Percentiles rank a stretch among this genome's conserved stretches.
Conservation (phyloP, 129 eudicot species). For the Lonicera japonica region DNA sequence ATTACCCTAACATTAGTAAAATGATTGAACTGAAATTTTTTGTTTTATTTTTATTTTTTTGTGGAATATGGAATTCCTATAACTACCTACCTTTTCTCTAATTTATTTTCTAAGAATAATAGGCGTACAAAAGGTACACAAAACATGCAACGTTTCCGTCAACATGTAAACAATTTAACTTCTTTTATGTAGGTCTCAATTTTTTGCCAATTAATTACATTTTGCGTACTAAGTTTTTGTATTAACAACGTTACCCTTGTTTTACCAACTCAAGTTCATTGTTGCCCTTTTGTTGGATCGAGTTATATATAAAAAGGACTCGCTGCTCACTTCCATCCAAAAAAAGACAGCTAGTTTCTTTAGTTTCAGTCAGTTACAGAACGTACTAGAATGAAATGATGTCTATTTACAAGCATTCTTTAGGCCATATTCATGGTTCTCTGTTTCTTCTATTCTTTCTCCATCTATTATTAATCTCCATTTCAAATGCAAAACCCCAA, state of each 20-base stretch:
- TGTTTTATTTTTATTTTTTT: too few species aligned
- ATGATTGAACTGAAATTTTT: too few species aligned
- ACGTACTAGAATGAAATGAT: background rate
- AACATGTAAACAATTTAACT: too few species aligned
- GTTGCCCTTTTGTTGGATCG: background rate
- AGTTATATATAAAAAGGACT: background rate
- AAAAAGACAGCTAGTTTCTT: background rate
- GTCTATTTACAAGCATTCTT: background rate
- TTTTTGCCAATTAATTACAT: too few species aligned
- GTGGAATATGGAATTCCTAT: too few species aligned
- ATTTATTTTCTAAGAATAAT: too few species aligned
- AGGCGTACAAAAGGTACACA: too few species aligned
- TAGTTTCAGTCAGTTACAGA: background rate
- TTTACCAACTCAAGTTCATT: background rate
- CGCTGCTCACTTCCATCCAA: background rate
- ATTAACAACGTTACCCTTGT: background rate
- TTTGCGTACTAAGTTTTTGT: background rate
- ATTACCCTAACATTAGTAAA: too few species aligned
- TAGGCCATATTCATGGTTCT: background rate
- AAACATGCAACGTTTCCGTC: too few species aligned
- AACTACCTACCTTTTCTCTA: too few species aligned
- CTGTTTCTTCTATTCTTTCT: conserved; percentile 9
- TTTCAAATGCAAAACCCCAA: conserved; percentile 20
- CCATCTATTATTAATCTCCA: conserved; percentile 6
- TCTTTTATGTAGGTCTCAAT: too few species aligned